These are phyloP conservation scores for Coelastrella sp. DNA, from an alignment of 139 green algal genomes.

Conservation along the genomic window DNA sequence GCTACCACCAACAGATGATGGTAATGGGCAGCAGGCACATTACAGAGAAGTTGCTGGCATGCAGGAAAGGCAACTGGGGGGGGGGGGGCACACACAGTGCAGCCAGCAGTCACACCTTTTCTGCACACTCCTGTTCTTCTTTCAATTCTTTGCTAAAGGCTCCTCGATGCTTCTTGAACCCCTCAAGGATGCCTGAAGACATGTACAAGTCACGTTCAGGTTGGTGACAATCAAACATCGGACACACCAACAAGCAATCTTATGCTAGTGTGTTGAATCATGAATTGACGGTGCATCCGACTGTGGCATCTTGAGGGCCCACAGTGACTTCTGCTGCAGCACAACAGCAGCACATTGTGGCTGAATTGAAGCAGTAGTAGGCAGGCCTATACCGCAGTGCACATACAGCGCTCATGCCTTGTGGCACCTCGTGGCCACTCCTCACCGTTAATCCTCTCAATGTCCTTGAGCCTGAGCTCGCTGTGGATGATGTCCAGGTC, in stretches of 20 bases:
- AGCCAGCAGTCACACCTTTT: slow-evolving; percentile 18
- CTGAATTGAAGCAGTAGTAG: background rate
- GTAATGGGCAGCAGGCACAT: background rate
- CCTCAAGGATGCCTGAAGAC: slow-evolving; percentile 53
- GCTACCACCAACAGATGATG: background rate
- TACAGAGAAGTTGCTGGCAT: too few species aligned
- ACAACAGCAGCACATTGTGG: background rate
- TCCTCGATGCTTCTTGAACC: slow-evolving; percentile 65
- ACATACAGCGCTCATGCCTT: background rate
- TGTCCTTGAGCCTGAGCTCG: slow-evolving; percentile 89
- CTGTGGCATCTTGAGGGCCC: background rate
- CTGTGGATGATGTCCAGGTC: slow-evolving; percentile 98
- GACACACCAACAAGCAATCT: background rate
- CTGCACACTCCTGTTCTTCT: slow-evolving; percentile 78
- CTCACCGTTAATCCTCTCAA: slow-evolving; percentile 68
- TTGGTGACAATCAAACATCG: background rate
- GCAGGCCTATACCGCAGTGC: background rate
- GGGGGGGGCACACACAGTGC: too few species aligned
- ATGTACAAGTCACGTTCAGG: background rate
- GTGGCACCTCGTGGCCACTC: background rate
- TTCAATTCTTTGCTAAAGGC: slow-evolving; percentile 89
- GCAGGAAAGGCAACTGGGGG: too few species aligned
- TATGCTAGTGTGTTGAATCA: too few species aligned
- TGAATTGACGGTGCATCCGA: too few species aligned
- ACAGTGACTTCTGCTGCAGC: background rate